Conservation (phyloP, 768 basidiomycete species). For the Russula sp. region DNA sequence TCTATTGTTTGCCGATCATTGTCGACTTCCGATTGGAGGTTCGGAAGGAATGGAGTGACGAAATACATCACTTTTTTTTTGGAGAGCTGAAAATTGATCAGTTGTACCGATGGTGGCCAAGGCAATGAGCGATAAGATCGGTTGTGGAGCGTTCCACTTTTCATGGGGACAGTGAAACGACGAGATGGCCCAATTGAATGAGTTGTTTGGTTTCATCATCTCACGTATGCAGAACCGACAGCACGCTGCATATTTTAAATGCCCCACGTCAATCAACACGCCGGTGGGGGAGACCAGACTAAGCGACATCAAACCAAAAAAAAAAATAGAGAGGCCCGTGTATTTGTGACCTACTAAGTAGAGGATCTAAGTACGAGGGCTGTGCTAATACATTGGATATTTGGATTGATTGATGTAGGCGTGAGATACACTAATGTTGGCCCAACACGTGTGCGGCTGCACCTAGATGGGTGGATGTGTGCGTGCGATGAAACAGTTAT, state of each 20-base stretch:
- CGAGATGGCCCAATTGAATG: no score
- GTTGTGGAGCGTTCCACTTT: not conserved
- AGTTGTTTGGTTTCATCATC: not conserved
- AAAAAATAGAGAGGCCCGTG: conserved; percentile 10
- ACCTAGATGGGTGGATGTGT: not conserved
- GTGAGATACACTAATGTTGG: conserved; percentile 18
- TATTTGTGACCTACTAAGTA: conserved; percentile 19
- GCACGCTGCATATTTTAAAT: not conserved
- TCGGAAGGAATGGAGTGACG: not conserved
- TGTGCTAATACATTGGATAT: conserved; percentile 21
- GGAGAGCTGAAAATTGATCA: not conserved
- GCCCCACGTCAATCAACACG: not conserved
- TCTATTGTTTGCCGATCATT: not conserved
- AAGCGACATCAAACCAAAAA: conserved; percentile 8
- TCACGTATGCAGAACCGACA: not conserved
- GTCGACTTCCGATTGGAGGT: not conserved
- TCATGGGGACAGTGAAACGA: no score
- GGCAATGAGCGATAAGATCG: not conserved
- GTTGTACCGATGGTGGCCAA: conserved; percentile 11
- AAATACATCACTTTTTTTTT: not conserved
- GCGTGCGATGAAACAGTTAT: conserved; percentile 2
- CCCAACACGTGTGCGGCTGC: conserved; percentile 4
- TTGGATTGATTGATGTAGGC: conserved; percentile 13
- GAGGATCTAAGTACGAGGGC: conserved; percentile 19
- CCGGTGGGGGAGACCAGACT: not conserved